Base-by-base conservation (phyloP, 2,329 filamentous ascomycete species). In the Juglanconis juglandina region DNA sequence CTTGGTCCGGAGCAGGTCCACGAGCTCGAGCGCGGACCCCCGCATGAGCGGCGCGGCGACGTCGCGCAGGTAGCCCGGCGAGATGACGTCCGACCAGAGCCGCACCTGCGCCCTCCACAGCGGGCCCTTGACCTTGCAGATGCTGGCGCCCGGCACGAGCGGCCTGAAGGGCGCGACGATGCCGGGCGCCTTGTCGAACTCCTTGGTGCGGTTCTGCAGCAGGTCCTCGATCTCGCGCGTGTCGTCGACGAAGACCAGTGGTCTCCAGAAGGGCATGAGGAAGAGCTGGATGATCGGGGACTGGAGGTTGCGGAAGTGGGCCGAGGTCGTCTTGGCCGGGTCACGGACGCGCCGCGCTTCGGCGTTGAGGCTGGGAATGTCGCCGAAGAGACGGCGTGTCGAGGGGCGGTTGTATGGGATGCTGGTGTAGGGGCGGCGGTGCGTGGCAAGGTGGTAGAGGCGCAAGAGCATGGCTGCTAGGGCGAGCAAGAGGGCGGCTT, bases 181-280 rank as follows among this genome's bases (percentile, higher is more conserved):
- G 32, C 51, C 33, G 13, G 14, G 61, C 13, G 50, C 50, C 51
- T 60, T 57, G 55, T 61, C 61, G 35, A 63, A 63, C 46, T 67
- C 66, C 17, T 59, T 63, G 10, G 65, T 61, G 47, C 67, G 66
- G 24, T 66, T 60, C 17, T 64, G 33, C 7, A 69, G n/a, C 32
- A 66, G 59, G 44, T 68, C 65, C 34, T 68, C 62, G 39, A 67
- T 59, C 52, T 68, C 63, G 33, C 55, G 46, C 4, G 64, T 63
- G 48, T 68, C 67, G 13, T 63, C 62, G 8, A 69, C 32, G 34
- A 64, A 58, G 32, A 69, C 56, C 11, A 68, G 56, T 4, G 65
- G 66, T 48, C 53, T 61, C 41, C 66, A 64, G 14, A 66, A 59
- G 33, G 50, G 53, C 46, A 54, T 32, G 17, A 61, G 51, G 50